phyloP scores from a whole-genome alignment of 75 land plant genomes.

The Chamaecyparis obtusa region DNA sequence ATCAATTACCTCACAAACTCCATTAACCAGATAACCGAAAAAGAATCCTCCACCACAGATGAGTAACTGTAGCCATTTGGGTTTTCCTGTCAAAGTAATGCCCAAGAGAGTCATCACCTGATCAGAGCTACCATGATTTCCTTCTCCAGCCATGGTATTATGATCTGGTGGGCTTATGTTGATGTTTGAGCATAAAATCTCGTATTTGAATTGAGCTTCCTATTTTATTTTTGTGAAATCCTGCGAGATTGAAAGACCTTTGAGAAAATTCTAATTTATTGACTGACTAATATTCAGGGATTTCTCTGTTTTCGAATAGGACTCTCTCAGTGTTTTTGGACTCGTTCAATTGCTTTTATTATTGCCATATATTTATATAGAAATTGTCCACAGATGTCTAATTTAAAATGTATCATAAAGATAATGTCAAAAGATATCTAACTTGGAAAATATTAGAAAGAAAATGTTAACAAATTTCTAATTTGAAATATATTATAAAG shows the following conservation, averaged over 20 bases:
- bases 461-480: no score
- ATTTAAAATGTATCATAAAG: no score
- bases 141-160: neutral
- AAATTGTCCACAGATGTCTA: no score
- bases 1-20: constrained; percentile 76
- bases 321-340: no score
- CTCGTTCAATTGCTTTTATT: no score
- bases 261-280: neutral
- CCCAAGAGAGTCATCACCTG: constrained; percentile 53
- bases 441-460: no score
- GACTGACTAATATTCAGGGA: no score
- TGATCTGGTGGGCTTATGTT: neutral
- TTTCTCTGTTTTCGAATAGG: no score
- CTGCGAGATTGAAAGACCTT: neutral
- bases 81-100: constrained; percentile 53
- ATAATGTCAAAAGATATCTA: no score
- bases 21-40: constrained; percentile 92
- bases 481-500: no score
- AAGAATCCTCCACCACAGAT: constrained; percentile 92
- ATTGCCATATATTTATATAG: no score
- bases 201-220: neutral
- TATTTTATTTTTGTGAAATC: neutral
- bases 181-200: neutral
- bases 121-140: neutral
- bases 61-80: constrained; percentile 84